A percentile compares a stretch with the other conserved stretches of the same genome.
Evolutionary conservation across 805 yeast species (phyloP).

Genomic region (Candida patagonica): DNA sequence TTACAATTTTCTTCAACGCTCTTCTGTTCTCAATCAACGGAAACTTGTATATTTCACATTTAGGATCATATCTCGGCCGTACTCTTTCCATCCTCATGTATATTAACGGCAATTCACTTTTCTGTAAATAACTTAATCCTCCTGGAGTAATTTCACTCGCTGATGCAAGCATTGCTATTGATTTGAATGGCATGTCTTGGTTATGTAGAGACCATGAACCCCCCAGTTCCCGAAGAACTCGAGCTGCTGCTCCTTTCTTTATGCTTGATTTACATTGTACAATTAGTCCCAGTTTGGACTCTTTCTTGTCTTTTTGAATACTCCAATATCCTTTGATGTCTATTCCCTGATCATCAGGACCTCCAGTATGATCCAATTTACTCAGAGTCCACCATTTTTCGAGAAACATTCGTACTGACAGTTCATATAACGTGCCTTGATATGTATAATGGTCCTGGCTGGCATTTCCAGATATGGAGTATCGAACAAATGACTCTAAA

Average conservation of each 20-base stretch:
- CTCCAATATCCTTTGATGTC: conserved; percentile 50
- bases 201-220: conserved; percentile 34
- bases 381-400: conserved; percentile 31
- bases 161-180: conserved; percentile 9
- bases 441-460: conserved; percentile 41
- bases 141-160: conserved; percentile 9
- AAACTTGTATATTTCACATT: background rate
- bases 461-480: conserved; percentile 29
- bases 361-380: conserved; percentile 40
- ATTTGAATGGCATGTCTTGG: conserved; percentile 2
- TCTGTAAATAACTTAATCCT: conserved; percentile 7
- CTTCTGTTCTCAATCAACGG: background rate
- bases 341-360: conserved; percentile 48
- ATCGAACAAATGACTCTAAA: conserved; percentile 27
- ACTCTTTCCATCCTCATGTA: conserved; percentile 7
- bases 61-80: background rate
- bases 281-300: conserved; percentile 24
- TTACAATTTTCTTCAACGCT: background rate
- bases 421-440: conserved; percentile 48
- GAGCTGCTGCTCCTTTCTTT: conserved; percentile 34
- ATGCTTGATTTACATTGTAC: conserved; percentile 50
- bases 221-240: conserved; percentile 41
- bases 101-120: conserved; percentile 9
- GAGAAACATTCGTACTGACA: conserved; percentile 34
- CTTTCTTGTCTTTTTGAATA: conserved; percentile 14